A percentile compares a stretch with the other conserved stretches of the same genome.
Conservation (phyloP, 805 yeast genomes). For the Lipomyces yamadae region DNA sequence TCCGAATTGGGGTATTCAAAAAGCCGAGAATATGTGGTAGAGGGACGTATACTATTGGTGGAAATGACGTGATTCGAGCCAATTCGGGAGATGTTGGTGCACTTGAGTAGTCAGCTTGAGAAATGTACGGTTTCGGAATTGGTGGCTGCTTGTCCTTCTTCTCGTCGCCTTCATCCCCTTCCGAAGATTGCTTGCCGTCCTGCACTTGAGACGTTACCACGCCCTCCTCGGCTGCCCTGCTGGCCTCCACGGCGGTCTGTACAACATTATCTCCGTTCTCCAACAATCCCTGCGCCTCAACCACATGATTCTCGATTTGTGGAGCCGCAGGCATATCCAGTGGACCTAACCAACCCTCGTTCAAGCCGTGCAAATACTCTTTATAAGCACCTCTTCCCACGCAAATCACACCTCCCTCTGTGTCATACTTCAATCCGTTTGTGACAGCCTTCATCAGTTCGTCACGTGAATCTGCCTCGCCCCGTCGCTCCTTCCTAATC, state of each 20-base stretch:
- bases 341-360: constrained; percentile 95
- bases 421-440: constrained; percentile 49
- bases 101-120: constrained; percentile 59
- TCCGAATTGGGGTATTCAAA: constrained; percentile 70
- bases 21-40: constrained; percentile 83
- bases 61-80: constrained; percentile 22
- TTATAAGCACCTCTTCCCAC: constrained; percentile 95
- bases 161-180: constrained; percentile 43
- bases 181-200: constrained; percentile 37
- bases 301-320: constrained; percentile 31
- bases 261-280: constrained; percentile 24
- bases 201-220: constrained; percentile 9
- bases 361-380: constrained; percentile 87
- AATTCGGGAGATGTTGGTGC: constrained; percentile 63
- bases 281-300: constrained; percentile 21
- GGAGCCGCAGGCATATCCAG: constrained; percentile 56
- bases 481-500: constrained; percentile 70
- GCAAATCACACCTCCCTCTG: constrained; percentile 81
- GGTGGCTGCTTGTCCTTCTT: constrained; percentile 48
- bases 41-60: constrained; percentile 77
- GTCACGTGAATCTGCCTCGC: constrained; percentile 43
- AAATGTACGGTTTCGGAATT: constrained; percentile 67
- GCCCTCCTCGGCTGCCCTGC: constrained; percentile 28
- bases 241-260: constrained; percentile 16
- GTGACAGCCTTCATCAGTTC: constrained; percentile 37